These are phyloP conservation scores for Tetrapisispora nanseiensis DNA, from an alignment of 805 yeast genomes.

Conservation along the genomic window DNA sequence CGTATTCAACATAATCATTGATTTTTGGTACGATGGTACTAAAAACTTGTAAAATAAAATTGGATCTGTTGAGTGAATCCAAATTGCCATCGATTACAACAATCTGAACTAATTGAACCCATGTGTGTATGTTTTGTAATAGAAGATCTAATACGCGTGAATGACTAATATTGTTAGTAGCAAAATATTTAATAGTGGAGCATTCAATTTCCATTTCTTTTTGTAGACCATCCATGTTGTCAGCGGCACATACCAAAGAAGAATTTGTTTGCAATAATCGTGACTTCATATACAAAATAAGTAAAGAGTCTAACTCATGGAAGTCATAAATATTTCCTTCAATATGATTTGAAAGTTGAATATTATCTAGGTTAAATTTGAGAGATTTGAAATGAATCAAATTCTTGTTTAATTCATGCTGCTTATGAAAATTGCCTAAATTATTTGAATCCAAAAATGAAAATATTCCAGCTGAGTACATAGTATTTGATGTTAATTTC, in stretches of 20 bases:
- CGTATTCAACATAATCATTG: slow-evolving; percentile 60
- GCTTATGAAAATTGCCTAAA: slow-evolving; percentile 37
- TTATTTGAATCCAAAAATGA: slow-evolving; percentile 64
- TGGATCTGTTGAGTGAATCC: slow-evolving; percentile 36
- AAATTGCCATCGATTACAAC: slow-evolving; percentile 55
- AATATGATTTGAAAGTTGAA: slow-evolving; percentile 23
- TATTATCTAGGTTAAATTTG: slow-evolving; percentile 36
- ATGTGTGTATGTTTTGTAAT: slow-evolving; percentile 58
- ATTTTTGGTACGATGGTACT: slow-evolving; percentile 69
- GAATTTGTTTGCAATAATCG: neutral
- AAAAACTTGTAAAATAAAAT: slow-evolving; percentile 66
- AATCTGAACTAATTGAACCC: slow-evolving; percentile 75
- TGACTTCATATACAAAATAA: slow-evolving; percentile 21
- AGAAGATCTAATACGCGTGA: slow-evolving; percentile 44
- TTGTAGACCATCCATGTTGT: slow-evolving; percentile 6
- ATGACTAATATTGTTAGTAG: slow-evolving; percentile 39
- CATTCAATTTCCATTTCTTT: slow-evolving; percentile 6
- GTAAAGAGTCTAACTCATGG: slow-evolving; percentile 31
- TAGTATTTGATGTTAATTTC: slow-evolving; percentile 40
- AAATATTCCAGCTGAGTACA: slow-evolving; percentile 58
- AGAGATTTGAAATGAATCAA: slow-evolving; percentile 28
- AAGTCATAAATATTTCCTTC: slow-evolving; percentile 35
- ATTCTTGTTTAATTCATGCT: slow-evolving; percentile 5
- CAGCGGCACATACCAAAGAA: neutral
- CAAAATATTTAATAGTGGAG: slow-evolving; percentile 15